Evolutionary conservation across 2,329 filamentous ascomycete species (phyloP).

Genomic region (Pseudocercospora fijiensis): DNA sequence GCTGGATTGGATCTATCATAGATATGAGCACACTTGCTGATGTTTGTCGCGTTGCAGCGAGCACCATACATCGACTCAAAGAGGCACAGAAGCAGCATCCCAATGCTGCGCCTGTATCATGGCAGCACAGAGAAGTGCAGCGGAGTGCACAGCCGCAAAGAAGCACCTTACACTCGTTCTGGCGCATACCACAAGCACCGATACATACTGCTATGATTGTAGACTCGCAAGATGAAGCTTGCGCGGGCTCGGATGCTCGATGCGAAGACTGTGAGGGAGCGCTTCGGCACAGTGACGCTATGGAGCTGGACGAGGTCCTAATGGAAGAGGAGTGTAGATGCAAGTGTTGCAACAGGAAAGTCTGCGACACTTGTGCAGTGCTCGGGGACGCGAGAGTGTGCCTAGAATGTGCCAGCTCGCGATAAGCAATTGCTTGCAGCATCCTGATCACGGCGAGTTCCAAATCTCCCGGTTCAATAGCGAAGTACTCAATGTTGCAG

Average conservation of each 20-base stretch:
- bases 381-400: slow-evolving; percentile 41
- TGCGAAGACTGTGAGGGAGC: slow-evolving; percentile 49
- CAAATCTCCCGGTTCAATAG: background rate
- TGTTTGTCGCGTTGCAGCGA: slow-evolving; percentile 39
- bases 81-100: slow-evolving; percentile 42
- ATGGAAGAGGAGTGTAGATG: slow-evolving; percentile 40
- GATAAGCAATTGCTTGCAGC: background rate
- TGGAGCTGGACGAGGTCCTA: slow-evolving; percentile 39
- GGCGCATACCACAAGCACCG: slow-evolving; percentile 43
- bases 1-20: slow-evolving; percentile 18
- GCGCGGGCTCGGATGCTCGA: slow-evolving; percentile 24
- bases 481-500: background rate
- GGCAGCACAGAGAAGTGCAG: slow-evolving; percentile 27
- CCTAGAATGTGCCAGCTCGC: slow-evolving; percentile 41
- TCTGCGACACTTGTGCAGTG: slow-evolving; percentile 47
- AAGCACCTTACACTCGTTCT: slow-evolving; percentile 51
- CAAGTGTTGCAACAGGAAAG: slow-evolving; percentile 40
- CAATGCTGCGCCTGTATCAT: slow-evolving; percentile 29
- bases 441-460: background rate
- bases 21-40: slow-evolving; percentile 25
- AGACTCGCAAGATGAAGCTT: slow-evolving; percentile 3
- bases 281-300: slow-evolving; percentile 37
- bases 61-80: slow-evolving; percentile 48
- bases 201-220: slow-evolving; percentile 24
- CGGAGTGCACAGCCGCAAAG: slow-evolving; percentile 37